Evolutionary conservation across 805 yeast species (phyloP), one percentile per base, ranked within the genome.

Genomic region (Jamesozyma rosinii): DNA sequence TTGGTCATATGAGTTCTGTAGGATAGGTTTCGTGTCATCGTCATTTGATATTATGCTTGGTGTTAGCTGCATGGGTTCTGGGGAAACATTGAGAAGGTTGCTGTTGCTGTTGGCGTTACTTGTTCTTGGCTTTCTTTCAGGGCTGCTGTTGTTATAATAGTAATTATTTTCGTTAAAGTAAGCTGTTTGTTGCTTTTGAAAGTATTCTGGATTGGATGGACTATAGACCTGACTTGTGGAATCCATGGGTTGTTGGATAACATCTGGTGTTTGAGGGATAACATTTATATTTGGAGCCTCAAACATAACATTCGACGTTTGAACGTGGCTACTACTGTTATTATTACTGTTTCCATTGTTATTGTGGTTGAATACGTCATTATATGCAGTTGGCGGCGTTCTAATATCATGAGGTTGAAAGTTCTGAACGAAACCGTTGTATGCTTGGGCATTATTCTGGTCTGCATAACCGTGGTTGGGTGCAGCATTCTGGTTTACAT

Each of bases 271-370:
- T 15, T 51, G 51, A 37, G 55, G 61, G 22, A 55, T 47, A 6
- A 59, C 53, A 39, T 58, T 58, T 34, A 58, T 57, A 4, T 51
- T 43, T 4, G 64, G 63, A 29, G 55, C 44, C 30, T 48, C 53
- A 43, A 41, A 47, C 38, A 40, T 41, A 15, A 20, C n/a, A 15
- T 35, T n/a, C 21, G 31, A 17, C 11, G 35, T 33, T 15, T 42
- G 44, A 3, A 24, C 20, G 34, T 43, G 44, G 3, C 40, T 42
- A 24, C 29, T 24, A 24, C 29, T 24, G 11, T 11, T n/a, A 37
- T 43, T 14, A 34, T 27, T 2, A 46, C 43, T 24, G 11, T 11
- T n/a, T 37, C 42, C 13, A 34, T 27, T 2, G 45, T 42, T 24
- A 11, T 24, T 24, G 11, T 24, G 6, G 5, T 44, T 44, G 34